phyloP scores from a whole-genome alignment of 2,329 filamentous ascomycete species.

The Penicillium capsulatum region DNA sequence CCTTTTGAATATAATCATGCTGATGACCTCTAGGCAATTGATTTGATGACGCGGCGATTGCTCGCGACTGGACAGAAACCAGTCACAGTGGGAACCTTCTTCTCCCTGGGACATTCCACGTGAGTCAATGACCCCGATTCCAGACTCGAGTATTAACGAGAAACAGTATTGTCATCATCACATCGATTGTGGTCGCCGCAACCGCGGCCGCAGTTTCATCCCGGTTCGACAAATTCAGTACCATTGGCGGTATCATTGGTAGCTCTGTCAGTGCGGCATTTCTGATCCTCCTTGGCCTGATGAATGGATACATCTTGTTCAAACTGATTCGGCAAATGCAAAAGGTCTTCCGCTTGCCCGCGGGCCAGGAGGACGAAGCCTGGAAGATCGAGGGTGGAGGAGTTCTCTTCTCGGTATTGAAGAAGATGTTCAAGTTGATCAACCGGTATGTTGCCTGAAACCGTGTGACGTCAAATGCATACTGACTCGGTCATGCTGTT shows the following conservation, averaged over 20 bases:
- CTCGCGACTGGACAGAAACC: conserved; percentile 80
- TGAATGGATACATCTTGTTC: conserved; percentile 82
- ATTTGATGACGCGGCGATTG: conserved; percentile 87
- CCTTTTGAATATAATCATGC: too few relatives aligned
- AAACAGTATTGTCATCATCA: conserved; percentile 71
- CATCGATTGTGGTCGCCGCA: conserved; percentile 85
- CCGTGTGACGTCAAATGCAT: neutral
- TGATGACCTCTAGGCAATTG: conserved; percentile 74
- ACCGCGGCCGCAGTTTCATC: conserved; percentile 78
- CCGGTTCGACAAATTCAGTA: conserved; percentile 74
- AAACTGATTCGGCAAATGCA: conserved; percentile 67
- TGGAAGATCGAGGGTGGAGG: conserved; percentile 74
- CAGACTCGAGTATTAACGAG: neutral
- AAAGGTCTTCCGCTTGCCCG: conserved; percentile 52
- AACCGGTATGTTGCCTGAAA: conserved; percentile 40
- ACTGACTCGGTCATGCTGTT: neutral
- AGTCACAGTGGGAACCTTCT: conserved; percentile 90
- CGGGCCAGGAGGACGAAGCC: conserved; percentile 47
- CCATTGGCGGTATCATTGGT: conserved; percentile 82
- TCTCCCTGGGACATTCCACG: conserved; percentile 89
- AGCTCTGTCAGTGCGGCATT: conserved; percentile 82
- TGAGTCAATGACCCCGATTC: conserved; percentile 22
- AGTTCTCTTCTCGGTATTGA: conserved; percentile 66
- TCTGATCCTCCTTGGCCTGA: conserved; percentile 72
- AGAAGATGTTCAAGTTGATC: conserved; percentile 69